Conservation (phyloP, 164 flowering plant species). For the Liriodendron chinense region DNA sequence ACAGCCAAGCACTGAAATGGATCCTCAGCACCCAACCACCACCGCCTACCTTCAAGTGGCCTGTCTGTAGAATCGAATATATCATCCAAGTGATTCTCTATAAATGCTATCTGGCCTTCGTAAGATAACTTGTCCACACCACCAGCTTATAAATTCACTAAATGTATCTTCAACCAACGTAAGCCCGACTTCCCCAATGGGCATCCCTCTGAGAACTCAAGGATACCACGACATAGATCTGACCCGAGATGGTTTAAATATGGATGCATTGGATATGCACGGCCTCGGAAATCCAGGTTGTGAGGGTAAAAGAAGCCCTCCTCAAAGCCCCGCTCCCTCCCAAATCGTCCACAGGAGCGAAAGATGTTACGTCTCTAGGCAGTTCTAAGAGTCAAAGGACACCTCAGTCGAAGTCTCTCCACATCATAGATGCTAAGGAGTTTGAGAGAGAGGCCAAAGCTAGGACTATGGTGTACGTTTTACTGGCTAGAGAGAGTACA, state of each 20-base stretch:
- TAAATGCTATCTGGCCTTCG: constrained; percentile 73
- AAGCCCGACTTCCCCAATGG: constrained; percentile 89
- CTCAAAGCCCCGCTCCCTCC: no score
- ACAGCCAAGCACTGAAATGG: constrained; percentile 87
- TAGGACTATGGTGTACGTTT: no score
- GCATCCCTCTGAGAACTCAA: constrained; percentile 95
- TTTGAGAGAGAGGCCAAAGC: no score
- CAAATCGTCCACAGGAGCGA: no score
- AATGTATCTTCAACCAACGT: constrained; percentile 90
- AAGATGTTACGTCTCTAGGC: no score
- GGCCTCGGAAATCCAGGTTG: constrained; percentile 98
- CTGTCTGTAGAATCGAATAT: constrained; percentile 92
- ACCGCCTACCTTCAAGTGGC: constrained; percentile 88
- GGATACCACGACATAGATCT: constrained; percentile 86
- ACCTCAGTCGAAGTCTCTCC: no score
- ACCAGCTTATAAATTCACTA: constrained; percentile 89
- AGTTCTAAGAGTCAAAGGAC: no score
- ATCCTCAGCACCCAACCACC: constrained; percentile 98
- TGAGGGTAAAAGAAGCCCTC: constrained; percentile 94
- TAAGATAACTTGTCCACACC: constrained; percentile 88
- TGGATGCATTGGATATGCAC: constrained; percentile 99
- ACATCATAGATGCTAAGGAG: no score
- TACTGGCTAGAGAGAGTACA: no score
- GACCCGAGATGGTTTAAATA: constrained; percentile 96
- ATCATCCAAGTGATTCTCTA: constrained; percentile 82